Conservation (phyloP, 352 stramenopile species). For the Pythium dissimile region DNA sequence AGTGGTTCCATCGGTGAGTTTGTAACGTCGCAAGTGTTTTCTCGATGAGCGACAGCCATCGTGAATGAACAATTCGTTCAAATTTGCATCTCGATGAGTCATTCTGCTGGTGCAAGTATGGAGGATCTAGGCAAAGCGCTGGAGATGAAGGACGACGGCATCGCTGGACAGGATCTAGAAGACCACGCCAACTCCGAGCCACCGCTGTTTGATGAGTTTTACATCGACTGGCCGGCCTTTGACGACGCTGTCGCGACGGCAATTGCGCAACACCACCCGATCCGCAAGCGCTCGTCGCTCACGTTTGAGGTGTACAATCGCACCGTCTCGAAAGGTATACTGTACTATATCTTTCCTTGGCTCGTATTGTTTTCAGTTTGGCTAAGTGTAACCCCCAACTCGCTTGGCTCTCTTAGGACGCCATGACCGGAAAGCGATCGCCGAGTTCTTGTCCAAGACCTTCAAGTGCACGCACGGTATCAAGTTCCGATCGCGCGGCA, state of each 20-base stretch:
- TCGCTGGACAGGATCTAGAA: background rate
- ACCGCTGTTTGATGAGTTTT: slow-evolving; percentile 68
- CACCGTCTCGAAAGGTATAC: slow-evolving; percentile 69
- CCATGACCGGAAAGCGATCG: slow-evolving; percentile 68
- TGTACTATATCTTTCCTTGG: background rate
- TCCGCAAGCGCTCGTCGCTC: slow-evolving; percentile 78
- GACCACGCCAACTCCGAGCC: background rate
- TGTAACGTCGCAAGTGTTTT: background rate
- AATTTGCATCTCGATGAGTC: background rate
- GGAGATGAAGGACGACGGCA: slow-evolving; percentile 10
- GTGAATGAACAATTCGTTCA: too few species aligned
- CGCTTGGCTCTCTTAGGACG: slow-evolving; percentile 25
- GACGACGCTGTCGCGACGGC: slow-evolving; percentile 56
- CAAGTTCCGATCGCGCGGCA: slow-evolving; percentile 73
- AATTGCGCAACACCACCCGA: slow-evolving; percentile 65
- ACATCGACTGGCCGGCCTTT: slow-evolving; percentile 72
- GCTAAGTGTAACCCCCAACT: too few species aligned
- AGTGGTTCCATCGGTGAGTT: background rate
- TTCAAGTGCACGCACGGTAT: slow-evolving; percentile 85
- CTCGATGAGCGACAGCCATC: background rate
- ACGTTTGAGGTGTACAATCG: slow-evolving; percentile 87
- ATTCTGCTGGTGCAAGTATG: slow-evolving; percentile 5
- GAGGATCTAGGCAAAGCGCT: slow-evolving; percentile 20
- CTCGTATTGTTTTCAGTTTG: too few species aligned
- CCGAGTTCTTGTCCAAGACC: slow-evolving; percentile 77